Conservation (phyloP, 2,329 filamentous ascomycete genomes). For the Didymosphaeria variabile region DNA sequence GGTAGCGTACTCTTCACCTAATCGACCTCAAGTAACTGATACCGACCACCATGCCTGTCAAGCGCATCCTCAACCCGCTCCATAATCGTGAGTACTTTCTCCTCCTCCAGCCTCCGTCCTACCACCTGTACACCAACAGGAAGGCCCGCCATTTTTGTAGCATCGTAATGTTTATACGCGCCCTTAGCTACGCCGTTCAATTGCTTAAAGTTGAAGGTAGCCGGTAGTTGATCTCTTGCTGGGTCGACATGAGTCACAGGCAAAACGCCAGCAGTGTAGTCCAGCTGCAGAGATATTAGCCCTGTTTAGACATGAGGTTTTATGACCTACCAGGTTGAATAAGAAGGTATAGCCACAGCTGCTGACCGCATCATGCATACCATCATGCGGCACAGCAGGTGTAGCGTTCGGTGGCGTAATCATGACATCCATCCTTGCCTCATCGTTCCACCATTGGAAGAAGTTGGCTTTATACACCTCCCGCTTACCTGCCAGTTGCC, state of each 20-base stretch:
- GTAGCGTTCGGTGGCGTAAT: constrained; percentile 89
- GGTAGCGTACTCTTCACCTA: constrained; percentile 19
- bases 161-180: constrained; percentile 87
- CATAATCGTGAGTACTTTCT: constrained; percentile 87
- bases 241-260: constrained; percentile 87
- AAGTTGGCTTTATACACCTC: constrained; percentile 81
- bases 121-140: constrained; percentile 88
- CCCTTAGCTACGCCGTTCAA: constrained; percentile 83
- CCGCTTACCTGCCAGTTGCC: constrained; percentile 78
- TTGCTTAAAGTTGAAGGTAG: constrained; percentile 66
- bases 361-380: constrained; percentile 84
- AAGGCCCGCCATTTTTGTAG: constrained; percentile 82
- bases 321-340: constrained; percentile 77
- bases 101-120: constrained; percentile 80
- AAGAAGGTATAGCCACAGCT: constrained; percentile 93
- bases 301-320: constrained; percentile 14
- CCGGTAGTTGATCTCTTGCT: constrained; percentile 70
- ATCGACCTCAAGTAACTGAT: constrained; percentile 59
- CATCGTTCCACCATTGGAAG: constrained; percentile 84
- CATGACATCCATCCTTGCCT: constrained; percentile 75
- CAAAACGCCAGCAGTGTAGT: constrained; percentile 84
- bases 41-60: constrained; percentile 61
- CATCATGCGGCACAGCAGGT: constrained; percentile 84
- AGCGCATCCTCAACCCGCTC: constrained; percentile 78
- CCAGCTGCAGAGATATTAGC: constrained; percentile 65